phyloP scores from a whole-genome alignment of 2,329 filamentous ascomycete genomes.

The Ophiostoma quercus region DNA sequence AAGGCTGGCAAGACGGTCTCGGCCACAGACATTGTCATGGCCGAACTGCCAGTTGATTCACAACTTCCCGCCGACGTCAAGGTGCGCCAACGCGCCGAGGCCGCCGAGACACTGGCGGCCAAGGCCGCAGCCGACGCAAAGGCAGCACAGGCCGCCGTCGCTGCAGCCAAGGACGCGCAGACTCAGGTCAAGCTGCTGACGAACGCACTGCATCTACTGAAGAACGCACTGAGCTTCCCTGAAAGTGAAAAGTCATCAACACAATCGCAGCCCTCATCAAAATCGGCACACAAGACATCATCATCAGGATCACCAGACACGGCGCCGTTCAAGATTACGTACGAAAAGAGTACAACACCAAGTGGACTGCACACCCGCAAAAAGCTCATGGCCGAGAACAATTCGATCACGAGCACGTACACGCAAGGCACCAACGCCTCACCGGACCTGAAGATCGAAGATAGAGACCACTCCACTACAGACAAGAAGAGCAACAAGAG shows the following conservation, averaged over 20 bases:
- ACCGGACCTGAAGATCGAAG: neutral
- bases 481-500: neutral
- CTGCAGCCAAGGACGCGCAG: conserved; percentile 9
- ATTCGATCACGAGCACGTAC: neutral
- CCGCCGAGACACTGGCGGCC: neutral
- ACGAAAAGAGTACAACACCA: neutral
- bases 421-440: neutral
- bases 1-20: neutral
- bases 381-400: neutral
- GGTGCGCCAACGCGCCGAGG: neutral
- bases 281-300: neutral
- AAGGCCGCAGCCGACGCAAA: conserved; percentile 10
- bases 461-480: neutral
- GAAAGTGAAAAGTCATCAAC: neutral
- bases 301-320: neutral
- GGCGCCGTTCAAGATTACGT: too few species aligned
- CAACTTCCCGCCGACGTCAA: neutral
- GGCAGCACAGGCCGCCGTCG: conserved; percentile 18
- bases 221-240: conserved; percentile 34
- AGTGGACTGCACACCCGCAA: too few species aligned
- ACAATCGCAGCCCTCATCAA: neutral
- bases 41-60: neutral
- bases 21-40: neutral
- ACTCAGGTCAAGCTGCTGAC: conserved; percentile 34
- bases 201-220: conserved; percentile 37